Percentiles rank a stretch among this genome's conserved stretches.
Conservation (phyloP, 164 flowering plant genomes). For the Vitis rupestris region DNA sequence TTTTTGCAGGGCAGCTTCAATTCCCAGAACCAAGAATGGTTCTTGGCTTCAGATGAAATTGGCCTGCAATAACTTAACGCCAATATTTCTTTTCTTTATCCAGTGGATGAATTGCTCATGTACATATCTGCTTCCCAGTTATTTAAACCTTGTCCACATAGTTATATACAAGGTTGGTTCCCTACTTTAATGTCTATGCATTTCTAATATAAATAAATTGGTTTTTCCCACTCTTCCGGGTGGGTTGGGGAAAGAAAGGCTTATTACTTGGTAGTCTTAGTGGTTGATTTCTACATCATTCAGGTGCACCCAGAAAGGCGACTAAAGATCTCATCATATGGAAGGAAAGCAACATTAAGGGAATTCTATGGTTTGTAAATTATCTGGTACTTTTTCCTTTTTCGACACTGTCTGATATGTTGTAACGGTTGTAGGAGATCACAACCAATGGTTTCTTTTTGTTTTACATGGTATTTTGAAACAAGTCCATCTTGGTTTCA, state of each 20-base stretch:
- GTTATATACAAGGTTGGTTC: conserved; percentile 35
- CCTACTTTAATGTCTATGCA: background rate
- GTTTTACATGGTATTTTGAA: too few relatives aligned
- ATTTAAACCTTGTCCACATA: conserved; percentile 38
- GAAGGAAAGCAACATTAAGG: conserved; percentile 35
- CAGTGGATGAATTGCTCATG: conserved; percentile 52
- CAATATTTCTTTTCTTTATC: conserved; percentile 36
- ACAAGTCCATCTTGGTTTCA: background rate
- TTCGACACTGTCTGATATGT: too few relatives aligned
- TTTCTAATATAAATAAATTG: background rate
- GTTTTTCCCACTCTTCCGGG: background rate
- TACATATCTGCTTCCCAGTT: conserved; percentile 37
- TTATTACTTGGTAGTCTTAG: background rate
- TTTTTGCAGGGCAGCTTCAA: conserved; percentile 46
- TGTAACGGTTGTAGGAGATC: too few relatives aligned
- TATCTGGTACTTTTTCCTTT: too few relatives aligned
- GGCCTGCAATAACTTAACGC: conserved; percentile 39
- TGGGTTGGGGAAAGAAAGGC: background rate
- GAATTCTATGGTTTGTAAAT: conserved; percentile 34
- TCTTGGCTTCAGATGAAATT: conserved; percentile 46
- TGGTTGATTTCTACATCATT: background rate
- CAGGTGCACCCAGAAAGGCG: conserved; percentile 31
- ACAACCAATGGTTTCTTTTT: background rate
- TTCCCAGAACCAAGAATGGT: conserved; percentile 42
- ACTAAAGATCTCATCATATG: conserved; percentile 21